Evolutionary conservation across 192 early-diverging fungal species (phyloP).

Genomic region (Lobosporangium transversale): DNA sequence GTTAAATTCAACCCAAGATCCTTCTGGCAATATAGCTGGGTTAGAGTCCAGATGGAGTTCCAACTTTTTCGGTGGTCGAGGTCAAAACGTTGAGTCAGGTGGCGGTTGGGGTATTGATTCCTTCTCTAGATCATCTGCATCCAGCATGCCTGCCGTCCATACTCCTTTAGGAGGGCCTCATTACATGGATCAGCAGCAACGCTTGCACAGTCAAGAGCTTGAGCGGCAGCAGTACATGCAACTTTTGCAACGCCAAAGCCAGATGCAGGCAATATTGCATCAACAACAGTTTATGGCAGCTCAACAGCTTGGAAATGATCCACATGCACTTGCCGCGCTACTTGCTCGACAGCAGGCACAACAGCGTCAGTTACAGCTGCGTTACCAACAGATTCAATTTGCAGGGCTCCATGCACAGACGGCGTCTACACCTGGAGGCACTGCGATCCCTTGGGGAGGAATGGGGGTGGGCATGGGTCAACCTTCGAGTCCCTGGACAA

Average conservation of each 20-base stretch:
- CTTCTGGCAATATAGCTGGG: slow-evolving; percentile 4
- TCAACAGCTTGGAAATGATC: slow-evolving; percentile 47
- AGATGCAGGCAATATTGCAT: slow-evolving; percentile 52
- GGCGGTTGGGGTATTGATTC: slow-evolving; percentile 37
- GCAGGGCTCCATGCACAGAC: slow-evolving; percentile 23
- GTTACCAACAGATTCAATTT: slow-evolving; percentile 42
- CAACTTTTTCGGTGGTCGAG: slow-evolving; percentile 10
- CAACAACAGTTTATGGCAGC: slow-evolving; percentile 52
- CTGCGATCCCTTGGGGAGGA: slow-evolving; percentile 42
- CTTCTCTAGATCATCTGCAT: slow-evolving; percentile 26
- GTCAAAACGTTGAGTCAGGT: slow-evolving; percentile 7
- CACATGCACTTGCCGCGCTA: slow-evolving; percentile 34
- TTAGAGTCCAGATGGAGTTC: slow-evolving; percentile 35
- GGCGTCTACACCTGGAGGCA: slow-evolving; percentile 35
- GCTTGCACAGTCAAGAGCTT: slow-evolving; percentile 49
- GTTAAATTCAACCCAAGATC: slow-evolving; percentile 12
- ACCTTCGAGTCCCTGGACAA: slow-evolving; percentile 42
- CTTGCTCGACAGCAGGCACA: slow-evolving; percentile 42
- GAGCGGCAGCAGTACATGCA: slow-evolving; percentile 54
- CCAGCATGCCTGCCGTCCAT: slow-evolving; percentile 22
- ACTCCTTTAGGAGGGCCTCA: slow-evolving; percentile 35
- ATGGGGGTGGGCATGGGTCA: slow-evolving; percentile 23
- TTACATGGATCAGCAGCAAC: slow-evolving; percentile 35
- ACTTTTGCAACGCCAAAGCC: slow-evolving; percentile 34
- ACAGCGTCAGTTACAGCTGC: slow-evolving; percentile 46